phyloP scores from a whole-genome alignment of 2,329 filamentous ascomycete genomes.

The Lecanoromycetidae sp. region DNA sequence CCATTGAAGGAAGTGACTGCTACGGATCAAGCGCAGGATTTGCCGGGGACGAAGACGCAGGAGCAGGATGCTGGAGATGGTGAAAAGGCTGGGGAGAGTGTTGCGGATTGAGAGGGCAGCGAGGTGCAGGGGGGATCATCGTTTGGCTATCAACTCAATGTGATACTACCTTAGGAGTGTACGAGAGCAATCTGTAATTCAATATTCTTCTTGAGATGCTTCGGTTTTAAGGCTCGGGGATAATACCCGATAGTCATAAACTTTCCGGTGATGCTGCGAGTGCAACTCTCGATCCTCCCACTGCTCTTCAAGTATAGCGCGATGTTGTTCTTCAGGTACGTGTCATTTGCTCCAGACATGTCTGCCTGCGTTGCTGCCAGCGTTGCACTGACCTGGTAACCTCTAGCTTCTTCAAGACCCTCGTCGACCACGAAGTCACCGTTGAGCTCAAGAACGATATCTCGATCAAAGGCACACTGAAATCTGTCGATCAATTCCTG shows the following conservation, averaged over 20 bases:
- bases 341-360: neutral
- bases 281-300: no score
- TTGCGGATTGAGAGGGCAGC: slow-evolving; percentile 15
- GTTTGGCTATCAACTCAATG: no score
- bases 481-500: slow-evolving; percentile 96
- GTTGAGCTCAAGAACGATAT: slow-evolving; percentile 99
- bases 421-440: slow-evolving; percentile 93
- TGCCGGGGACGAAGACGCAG: slow-evolving; percentile 17
- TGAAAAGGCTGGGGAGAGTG: slow-evolving; percentile 14
- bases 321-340: slow-evolving; percentile 16
- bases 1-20: slow-evolving; percentile 1
- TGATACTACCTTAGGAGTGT: no score
- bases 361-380: neutral
- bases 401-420: slow-evolving; percentile 89
- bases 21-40: slow-evolving; percentile 5
- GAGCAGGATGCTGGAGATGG: slow-evolving; percentile 15
- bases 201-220: no score
- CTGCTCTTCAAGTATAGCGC: neutral
- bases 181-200: no score
- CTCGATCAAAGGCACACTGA: slow-evolving; percentile 85
- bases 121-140: no score
- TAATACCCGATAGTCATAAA: no score
- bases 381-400: neutral
- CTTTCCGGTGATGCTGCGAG: no score
- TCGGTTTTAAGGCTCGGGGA: no score